These are phyloP conservation scores for Lodderomyces theae DNA, from an alignment of 1,139 yeast species.

Conservation along the genomic window DNA sequence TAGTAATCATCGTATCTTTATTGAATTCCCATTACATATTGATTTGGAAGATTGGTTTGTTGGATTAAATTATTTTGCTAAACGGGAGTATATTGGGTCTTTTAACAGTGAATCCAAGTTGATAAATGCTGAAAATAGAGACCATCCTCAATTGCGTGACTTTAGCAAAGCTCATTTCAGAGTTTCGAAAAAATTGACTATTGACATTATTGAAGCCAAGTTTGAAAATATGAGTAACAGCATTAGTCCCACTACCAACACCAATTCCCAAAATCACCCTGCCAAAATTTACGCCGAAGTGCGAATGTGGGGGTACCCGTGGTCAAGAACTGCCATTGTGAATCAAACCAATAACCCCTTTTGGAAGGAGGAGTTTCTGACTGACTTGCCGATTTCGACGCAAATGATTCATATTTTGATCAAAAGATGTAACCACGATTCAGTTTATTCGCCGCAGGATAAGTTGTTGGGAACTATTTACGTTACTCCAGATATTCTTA, in stretches of 20 bases:
- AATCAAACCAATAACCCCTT: constrained; percentile 52
- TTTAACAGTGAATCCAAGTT: constrained; percentile 18
- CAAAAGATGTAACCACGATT: constrained; percentile 32
- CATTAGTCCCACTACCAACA: not conserved
- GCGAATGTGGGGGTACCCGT: constrained; percentile 62
- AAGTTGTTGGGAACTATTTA: constrained; percentile 52
- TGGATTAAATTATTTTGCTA: constrained; percentile 65
- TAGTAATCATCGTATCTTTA: constrained; percentile 43
- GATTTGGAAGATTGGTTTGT: constrained; percentile 86
- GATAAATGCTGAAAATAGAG: not conserved
- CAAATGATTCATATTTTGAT: constrained; percentile 52
- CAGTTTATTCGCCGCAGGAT: constrained; percentile 28
- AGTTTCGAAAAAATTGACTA: constrained; percentile 50
- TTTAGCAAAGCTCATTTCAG: constrained; percentile 45
- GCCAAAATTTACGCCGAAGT: constrained; percentile 59
- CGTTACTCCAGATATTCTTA: constrained; percentile 54
- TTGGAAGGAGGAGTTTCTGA: constrained; percentile 66
- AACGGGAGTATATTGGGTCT: constrained; percentile 53
- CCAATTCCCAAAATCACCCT: not conserved
- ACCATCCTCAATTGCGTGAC: constrained; percentile 17
- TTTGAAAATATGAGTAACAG: constrained; percentile 26
- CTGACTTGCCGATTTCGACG: constrained; percentile 57
- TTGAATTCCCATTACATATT: constrained; percentile 65
- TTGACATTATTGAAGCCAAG: constrained; percentile 70
- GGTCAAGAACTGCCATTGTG: constrained; percentile 69